A percentile compares a stretch with the other conserved stretches of the same genome.
Conservation (phyloP, 768 basidiomycete genomes). For the Leucocoprinus birnbaumii region DNA sequence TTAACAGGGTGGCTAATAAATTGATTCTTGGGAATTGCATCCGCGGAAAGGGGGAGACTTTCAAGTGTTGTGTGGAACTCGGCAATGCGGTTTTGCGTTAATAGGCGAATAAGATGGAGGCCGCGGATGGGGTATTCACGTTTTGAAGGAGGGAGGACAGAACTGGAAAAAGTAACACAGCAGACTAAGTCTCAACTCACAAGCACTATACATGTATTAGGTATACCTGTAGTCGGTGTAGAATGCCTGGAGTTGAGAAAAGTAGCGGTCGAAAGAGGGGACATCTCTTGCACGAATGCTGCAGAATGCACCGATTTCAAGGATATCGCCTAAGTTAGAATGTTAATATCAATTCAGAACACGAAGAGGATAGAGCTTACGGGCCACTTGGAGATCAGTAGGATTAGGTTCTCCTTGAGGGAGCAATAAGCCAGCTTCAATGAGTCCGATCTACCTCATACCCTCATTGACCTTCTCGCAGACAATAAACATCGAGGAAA, state of each 20-base stretch:
- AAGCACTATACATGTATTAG: too few species aligned
- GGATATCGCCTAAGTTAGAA: slow-evolving; percentile 69
- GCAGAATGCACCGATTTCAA: slow-evolving; percentile 94
- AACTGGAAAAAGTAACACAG: slow-evolving; percentile 24
- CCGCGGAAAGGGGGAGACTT: slow-evolving; percentile 61
- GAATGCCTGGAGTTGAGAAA: slow-evolving; percentile 86
- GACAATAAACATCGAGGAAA: not conserved
- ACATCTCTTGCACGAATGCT: slow-evolving; percentile 87
- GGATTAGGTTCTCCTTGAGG: slow-evolving; percentile 64
- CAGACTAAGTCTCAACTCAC: too few species aligned
- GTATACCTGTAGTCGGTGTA: slow-evolving; percentile 79
- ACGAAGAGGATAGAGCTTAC: slow-evolving; percentile 38
- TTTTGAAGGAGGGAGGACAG: slow-evolving; percentile 76
- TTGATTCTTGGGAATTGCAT: slow-evolving; percentile 63
- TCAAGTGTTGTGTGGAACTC: slow-evolving; percentile 98
- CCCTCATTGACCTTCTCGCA: slow-evolving; percentile 1
- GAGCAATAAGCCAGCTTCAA: slow-evolving; percentile 72
- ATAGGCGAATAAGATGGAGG: slow-evolving; percentile 90
- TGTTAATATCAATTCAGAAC: not conserved
- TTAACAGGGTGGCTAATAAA: slow-evolving; percentile 86
- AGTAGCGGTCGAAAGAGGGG: slow-evolving; percentile 93
- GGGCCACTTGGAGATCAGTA: slow-evolving; percentile 70
- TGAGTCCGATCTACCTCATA: slow-evolving; percentile 63
- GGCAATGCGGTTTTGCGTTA: slow-evolving; percentile 94
- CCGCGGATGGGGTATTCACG: slow-evolving; percentile 89